These are phyloP conservation scores for Aspergillus unguis DNA, from an alignment of 2,329 filamentous ascomycete genomes.

Conservation along the genomic window DNA sequence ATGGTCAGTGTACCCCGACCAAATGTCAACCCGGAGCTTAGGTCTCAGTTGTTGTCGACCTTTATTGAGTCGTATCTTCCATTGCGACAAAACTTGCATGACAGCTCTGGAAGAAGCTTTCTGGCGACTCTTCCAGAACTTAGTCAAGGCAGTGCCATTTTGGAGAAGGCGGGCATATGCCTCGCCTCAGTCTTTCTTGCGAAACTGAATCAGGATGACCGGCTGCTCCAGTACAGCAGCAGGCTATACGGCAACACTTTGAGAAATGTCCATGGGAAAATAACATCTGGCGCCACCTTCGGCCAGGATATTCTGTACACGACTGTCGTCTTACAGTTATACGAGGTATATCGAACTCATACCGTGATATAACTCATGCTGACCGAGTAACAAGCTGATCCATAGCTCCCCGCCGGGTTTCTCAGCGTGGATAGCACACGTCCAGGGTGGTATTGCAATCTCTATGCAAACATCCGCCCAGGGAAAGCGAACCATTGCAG, in stretches of 20 bases:
- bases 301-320: conserved; percentile 20
- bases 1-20: conserved; percentile 13
- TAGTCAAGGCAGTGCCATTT: conserved; percentile 11
- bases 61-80: conserved; percentile 14
- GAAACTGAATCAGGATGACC: conserved; percentile 16
- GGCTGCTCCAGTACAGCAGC: conserved; percentile 18
- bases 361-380: background rate
- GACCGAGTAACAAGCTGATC: conserved; percentile 12
- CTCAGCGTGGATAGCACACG: conserved; percentile 22
- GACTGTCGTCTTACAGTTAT: conserved; percentile 22
- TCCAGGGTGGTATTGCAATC: conserved; percentile 22
- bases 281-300: conserved; percentile 12
- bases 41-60: conserved; percentile 13
- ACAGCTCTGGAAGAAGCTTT: conserved; percentile 5
- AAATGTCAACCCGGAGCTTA: conserved; percentile 14
- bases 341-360: conserved; percentile 14
- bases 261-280: conserved; percentile 14
- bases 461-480: conserved; percentile 9
- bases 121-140: conserved; percentile 16
- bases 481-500: conserved; percentile 8
- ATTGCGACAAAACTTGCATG: conserved; percentile 2
- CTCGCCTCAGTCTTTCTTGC: conserved; percentile 18
- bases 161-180: conserved; percentile 17
- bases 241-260: conserved; percentile 19
- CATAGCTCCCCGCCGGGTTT: conserved; percentile 21